Evolutionary conservation across 495 filamentous ascomycete genomes (phyloP).

Genomic region (Umbilicaria muhlenbergii): DNA sequence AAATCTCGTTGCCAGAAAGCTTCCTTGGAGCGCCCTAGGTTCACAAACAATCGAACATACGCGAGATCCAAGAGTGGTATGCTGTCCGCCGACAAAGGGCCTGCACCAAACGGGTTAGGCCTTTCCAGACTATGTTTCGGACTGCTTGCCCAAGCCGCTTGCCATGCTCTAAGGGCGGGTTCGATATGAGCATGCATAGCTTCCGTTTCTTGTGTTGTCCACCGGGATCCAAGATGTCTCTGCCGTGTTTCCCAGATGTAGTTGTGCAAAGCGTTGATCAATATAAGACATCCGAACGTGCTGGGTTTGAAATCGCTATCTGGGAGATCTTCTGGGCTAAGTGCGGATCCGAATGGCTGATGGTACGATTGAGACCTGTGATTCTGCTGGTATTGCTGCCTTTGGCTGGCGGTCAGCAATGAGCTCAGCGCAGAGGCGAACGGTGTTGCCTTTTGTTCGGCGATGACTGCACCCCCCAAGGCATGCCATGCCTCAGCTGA

Average conservation of each 20-base stretch:
- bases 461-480: slow-evolving; percentile 50
- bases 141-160: slow-evolving; percentile 82
- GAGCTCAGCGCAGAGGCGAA: slow-evolving; percentile 66
- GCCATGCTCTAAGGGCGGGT: slow-evolving; percentile 87
- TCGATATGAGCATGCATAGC: slow-evolving; percentile 96
- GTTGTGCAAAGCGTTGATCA: slow-evolving; percentile 93
- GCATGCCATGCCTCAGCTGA: slow-evolving; percentile 62
- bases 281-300: slow-evolving; percentile 81
- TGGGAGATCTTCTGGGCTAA: slow-evolving; percentile 30
- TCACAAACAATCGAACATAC: slow-evolving; percentile 86
- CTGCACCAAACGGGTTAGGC: slow-evolving; percentile 77
- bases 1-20: slow-evolving; percentile 90
- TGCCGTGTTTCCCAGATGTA: slow-evolving; percentile 98
- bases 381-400: slow-evolving; percentile 39
- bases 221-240: slow-evolving; percentile 73
- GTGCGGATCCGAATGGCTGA: slow-evolving; percentile 28
- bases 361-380: slow-evolving; percentile 33
- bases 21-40: slow-evolving; percentile 81
- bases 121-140: slow-evolving; percentile 76
- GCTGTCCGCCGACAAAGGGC: slow-evolving; percentile 81
- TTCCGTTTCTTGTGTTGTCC: slow-evolving; percentile 85
- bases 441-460: slow-evolving; percentile 49
- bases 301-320: slow-evolving; percentile 66
- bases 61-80: slow-evolving; percentile 91
- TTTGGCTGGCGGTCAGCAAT: slow-evolving; percentile 66